Percentiles rank a stretch among this genome's conserved stretches.
Conservation (phyloP, 352 stramenopile genomes). For the Pythium scleroteichum region DNA sequence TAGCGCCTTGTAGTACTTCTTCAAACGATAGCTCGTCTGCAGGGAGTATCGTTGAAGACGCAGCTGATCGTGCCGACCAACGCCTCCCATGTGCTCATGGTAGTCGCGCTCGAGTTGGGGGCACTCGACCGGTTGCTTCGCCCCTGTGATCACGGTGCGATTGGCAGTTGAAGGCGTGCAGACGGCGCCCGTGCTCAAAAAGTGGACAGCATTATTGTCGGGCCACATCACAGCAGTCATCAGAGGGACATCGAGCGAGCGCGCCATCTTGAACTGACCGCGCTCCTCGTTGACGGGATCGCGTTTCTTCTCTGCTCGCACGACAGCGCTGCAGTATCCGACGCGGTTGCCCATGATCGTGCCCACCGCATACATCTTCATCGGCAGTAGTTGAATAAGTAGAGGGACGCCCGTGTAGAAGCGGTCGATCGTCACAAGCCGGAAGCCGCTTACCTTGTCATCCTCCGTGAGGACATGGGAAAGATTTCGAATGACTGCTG, state of each 20-base stretch:
- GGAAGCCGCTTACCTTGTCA: neutral
- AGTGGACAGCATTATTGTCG: constrained; percentile 37
- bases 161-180: constrained; percentile 17
- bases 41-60: constrained; percentile 20
- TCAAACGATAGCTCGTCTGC: constrained; percentile 5
- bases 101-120: constrained; percentile 14
- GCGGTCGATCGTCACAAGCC: constrained; percentile 19
- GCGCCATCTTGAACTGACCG: constrained; percentile 23
- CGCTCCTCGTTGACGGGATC: constrained; percentile 12
- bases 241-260: constrained; percentile 5
- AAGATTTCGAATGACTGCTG: constrained; percentile 29
- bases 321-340: constrained; percentile 13
- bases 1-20: too few relatives aligned
- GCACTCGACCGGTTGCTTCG: constrained; percentile 17
- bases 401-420: constrained; percentile 30
- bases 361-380: constrained; percentile 32
- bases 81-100: constrained; percentile 18
- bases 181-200: constrained; percentile 22
- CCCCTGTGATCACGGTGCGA: constrained; percentile 18
- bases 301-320: constrained; percentile 15
- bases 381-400: constrained; percentile 24
- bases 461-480: constrained; percentile 2
- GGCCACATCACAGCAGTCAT: constrained; percentile 28
- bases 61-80: constrained; percentile 14
- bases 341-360: constrained; percentile 29